Base-by-base conservation (phyloP, 2,329 filamentous ascomycete species). In the Thelonectria discophora region DNA sequence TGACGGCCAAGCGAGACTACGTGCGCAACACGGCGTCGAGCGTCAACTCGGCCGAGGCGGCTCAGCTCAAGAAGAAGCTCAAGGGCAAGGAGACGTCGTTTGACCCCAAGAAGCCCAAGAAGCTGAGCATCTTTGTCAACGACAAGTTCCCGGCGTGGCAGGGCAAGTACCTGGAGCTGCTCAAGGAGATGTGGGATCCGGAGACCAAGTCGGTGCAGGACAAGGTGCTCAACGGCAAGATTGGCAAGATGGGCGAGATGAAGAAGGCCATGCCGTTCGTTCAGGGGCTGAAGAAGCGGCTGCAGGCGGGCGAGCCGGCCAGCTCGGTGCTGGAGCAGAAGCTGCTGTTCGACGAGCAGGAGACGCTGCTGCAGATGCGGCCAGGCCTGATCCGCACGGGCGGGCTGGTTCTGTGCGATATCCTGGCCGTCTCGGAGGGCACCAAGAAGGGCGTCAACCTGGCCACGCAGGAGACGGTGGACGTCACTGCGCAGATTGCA, bases 231-330 rank as follows among this genome's bases (percentile, higher is more conserved):
- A 91, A 88, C 72, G 88, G 88, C 68, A 86, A 88, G 73, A 89
- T 97, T 60, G 88, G 88, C 69, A 97, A 97, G 82, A 84, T 93
- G 73, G 88, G 88, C 45, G 92, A 96, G 79, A 93, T 93, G 85
- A 99, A 98, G 87, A 95, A 96, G 81, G 94, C 93, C 2, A 98
- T 98, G 94, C 95, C 95, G 0, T 98, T 97, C 74, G 89, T 97
- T 51, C 94, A 98, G 80, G 80, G 77, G 7, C 82, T 98, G 62
- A 97, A 97, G 89, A 91, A 87, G 77, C 88, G 92, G 54, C 85
- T 99, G 58, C 83, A 93, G 59, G 83, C 84, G 51, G 90, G 91
- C 64, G 88, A 94, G 78, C 79, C 82, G 13, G 80, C 87, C 2
- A 82, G 85, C 21, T 82, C 80, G 2, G 92, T 97, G 10, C 89